Conservation (phyloP, 2,329 filamentous ascomycete species). For the Aureobasidium lini region DNA sequence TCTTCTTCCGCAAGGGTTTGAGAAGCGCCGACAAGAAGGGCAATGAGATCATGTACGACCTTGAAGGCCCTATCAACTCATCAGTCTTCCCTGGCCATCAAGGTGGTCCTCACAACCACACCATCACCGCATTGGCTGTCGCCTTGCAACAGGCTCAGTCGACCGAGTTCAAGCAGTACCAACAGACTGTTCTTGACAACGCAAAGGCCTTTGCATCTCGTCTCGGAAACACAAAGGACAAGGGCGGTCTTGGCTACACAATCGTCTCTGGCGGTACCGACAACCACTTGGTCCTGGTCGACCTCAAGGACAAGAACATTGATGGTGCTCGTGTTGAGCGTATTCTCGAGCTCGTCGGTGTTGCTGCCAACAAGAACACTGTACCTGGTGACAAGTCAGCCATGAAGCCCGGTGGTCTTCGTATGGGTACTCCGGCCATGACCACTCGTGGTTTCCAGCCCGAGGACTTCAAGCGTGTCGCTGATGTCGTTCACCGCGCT, state of each 20-base stretch:
- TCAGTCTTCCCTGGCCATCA: slow-evolving; percentile 99
- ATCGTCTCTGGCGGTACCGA: slow-evolving; percentile 94
- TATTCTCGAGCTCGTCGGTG: slow-evolving; percentile 71
- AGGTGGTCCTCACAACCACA: slow-evolving; percentile 98
- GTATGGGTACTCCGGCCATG: slow-evolving; percentile 96
- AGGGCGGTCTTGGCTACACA: slow-evolving; percentile 66
- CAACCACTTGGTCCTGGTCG: slow-evolving; percentile 93
- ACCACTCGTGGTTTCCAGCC: slow-evolving; percentile 88
- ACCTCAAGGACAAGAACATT: slow-evolving; percentile 80
- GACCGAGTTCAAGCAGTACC: slow-evolving; percentile 88
- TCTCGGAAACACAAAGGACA: slow-evolving; percentile 57
- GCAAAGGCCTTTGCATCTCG: slow-evolving; percentile 72
- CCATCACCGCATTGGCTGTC: slow-evolving; percentile 92
- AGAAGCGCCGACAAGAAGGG: slow-evolving; percentile 85
- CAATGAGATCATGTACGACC: slow-evolving; percentile 78
- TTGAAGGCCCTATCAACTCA: slow-evolving; percentile 95
- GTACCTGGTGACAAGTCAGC: slow-evolving; percentile 93
- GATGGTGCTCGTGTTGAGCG: slow-evolving; percentile 62
- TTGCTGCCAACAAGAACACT: slow-evolving; percentile 99
- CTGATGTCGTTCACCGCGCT: slow-evolving; percentile 29
- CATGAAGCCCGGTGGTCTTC: slow-evolving; percentile 82
- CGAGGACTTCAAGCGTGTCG: slow-evolving; percentile 48
- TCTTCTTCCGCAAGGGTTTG: slow-evolving; percentile 98
- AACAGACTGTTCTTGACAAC: slow-evolving; percentile 85
- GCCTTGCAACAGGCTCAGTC: slow-evolving; percentile 89